Base-by-base conservation (phyloP, 208 protist species). In the Entamoeba moshkovskii region DNA sequence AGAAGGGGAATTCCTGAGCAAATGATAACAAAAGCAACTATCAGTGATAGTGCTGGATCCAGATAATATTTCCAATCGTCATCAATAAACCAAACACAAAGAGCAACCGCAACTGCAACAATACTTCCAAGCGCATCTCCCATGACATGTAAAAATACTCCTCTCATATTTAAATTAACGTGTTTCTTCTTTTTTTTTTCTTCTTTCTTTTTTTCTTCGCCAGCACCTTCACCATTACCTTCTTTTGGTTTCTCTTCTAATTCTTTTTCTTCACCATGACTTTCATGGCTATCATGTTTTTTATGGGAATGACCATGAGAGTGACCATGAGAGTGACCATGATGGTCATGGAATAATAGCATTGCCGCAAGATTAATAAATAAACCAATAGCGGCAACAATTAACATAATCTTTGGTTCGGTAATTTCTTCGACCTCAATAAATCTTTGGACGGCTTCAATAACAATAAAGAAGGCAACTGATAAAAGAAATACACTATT, bases 91-190 rank as follows among this genome's bases (percentile, higher is more conserved):
- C 94, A 95, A 38, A 93, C 66, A 11, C 97, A 91, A 1, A 97
- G 29, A n/a, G 52, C 92, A 45, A 94, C 96, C 6, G 94, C 95
- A 85, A 96, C 48, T 49, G 97, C 42, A 15, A 97, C 96, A 46
- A 97, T 93, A 18, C 96, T 97, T 29, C 95, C 94, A 2, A 97
- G 49, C 22, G 95, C 94, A 95, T 97, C 96, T 42, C 96, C 96
- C 8, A 96, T 59, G 46, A 96, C 95, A 52, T 97, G 96, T 18
- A 97, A 92, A 59, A 97, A 97, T 0, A 97, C 94, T 59, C 95
- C 96, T 45, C n/a, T 45, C 29, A 92, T 92, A 92, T 92, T 92
- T 25, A 92, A 45, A 45, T 45, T 92, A 29, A 4, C 6, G 18
- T 92, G 73, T 16, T 13, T 5, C 3, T 92, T 3, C 15, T 92